Evolutionary conservation across 2,329 filamentous ascomycete genomes (phyloP).

Genomic region (Botrytis deweyae): DNA sequence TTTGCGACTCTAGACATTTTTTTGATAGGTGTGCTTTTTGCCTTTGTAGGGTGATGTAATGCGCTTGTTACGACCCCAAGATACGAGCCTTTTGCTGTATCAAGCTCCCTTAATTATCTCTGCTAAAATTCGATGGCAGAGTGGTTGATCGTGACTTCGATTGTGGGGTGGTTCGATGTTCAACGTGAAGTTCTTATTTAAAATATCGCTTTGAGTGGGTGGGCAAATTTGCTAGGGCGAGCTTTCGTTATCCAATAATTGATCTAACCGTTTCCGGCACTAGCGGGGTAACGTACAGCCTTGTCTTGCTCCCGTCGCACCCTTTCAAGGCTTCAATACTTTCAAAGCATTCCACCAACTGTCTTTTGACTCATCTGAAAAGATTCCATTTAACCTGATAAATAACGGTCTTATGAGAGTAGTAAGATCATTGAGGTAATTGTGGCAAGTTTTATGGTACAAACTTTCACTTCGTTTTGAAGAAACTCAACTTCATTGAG

Average conservation of each 20-base stretch:
- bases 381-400: no score
- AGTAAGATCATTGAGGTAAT: neutral
- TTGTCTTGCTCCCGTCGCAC: conserved; percentile 6
- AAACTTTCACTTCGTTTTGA: neutral
- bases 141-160: conserved; percentile 14
- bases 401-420: neutral
- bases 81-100: conserved; percentile 3
- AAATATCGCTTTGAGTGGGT: conserved; percentile 24
- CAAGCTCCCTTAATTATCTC: conserved; percentile 6
- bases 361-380: neutral
- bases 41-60: conserved; percentile 18
- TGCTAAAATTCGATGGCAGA: conserved; percentile 17
- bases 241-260: conserved; percentile 9
- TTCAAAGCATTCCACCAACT: neutral
- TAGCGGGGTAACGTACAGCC: neutral
- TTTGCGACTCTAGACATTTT: conserved; percentile 48
- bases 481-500: neutral
- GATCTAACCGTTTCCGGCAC: conserved; percentile 12
- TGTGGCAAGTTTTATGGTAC: neutral
- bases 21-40: neutral
- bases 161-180: conserved; percentile 18
- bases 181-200: conserved; percentile 20
- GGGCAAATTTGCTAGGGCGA: conserved; percentile 23
- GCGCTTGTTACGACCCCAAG: neutral
- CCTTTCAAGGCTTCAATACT: neutral